Conservation (phyloP, 2,329 filamentous ascomycete species). For the Lasiodiplodia sp. region DNA sequence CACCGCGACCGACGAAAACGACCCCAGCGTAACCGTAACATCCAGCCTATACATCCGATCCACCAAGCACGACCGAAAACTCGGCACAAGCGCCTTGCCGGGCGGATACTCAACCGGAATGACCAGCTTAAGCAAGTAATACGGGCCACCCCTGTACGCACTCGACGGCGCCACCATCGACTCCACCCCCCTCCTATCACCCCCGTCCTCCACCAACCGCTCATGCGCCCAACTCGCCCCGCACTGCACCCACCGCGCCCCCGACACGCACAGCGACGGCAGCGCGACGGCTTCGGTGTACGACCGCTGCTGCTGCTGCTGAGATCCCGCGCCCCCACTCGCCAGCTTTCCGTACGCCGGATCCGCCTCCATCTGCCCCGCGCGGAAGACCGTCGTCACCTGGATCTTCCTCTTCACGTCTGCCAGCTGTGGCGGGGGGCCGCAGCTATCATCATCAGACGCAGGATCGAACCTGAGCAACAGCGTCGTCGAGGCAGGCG, state of each 20-base stretch:
- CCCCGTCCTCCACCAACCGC: background rate
- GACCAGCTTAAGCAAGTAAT: background rate
- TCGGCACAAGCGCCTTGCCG: slow-evolving; percentile 11
- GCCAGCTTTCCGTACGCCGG: background rate
- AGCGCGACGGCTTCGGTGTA: background rate
- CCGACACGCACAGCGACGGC: background rate
- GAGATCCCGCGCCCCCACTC: background rate
- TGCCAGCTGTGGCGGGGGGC: background rate
- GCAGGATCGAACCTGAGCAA: background rate
- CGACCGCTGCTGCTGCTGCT: background rate
- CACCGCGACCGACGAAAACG: background rate
- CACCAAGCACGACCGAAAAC: slow-evolving; percentile 6
- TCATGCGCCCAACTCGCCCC: background rate
- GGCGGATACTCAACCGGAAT: slow-evolving; percentile 5
- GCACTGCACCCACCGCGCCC: background rate
- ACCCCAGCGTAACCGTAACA: background rate
- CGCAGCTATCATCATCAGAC: too few relatives aligned
- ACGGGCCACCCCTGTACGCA: background rate
- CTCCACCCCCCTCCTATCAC: background rate
- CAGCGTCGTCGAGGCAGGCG: background rate
- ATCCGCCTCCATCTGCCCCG: background rate
- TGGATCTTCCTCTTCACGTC: background rate
- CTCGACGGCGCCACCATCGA: background rate
- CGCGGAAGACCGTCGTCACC: background rate
- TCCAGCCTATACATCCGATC: background rate